A percentile compares a stretch with the other conserved stretches of the same genome.
phyloP scores from a whole-genome alignment of 1,284 basidiomycete genomes.

The Sporisorium graminicola region DNA sequence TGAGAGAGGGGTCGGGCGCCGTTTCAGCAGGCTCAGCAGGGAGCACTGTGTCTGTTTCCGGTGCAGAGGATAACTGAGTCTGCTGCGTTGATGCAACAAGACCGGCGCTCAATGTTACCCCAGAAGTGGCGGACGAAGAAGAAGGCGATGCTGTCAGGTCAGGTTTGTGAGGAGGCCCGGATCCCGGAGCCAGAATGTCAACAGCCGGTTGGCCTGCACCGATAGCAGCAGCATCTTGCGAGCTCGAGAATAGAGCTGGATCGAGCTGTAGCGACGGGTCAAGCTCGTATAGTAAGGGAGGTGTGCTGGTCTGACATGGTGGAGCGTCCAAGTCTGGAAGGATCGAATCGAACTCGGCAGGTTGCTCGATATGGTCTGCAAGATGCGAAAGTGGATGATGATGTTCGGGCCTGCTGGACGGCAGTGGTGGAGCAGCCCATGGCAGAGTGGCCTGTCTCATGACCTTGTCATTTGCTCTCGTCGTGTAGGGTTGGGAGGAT shows the following conservation, averaged over 20 bases:
- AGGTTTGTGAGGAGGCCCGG: not conserved
- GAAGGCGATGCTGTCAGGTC: conserved; percentile 1
- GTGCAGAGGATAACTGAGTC: not conserved
- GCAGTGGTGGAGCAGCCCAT: conserved; percentile 26
- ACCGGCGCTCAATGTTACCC: not conserved
- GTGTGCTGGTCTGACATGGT: not conserved
- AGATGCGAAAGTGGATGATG: not conserved
- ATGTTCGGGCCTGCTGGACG: conserved; percentile 6
- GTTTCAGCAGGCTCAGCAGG: not conserved
- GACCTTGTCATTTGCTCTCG: conserved; percentile 20
- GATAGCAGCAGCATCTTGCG: conserved; percentile 4
- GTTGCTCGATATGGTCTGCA: not conserved
- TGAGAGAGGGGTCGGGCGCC: not conserved
- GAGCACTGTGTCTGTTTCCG: not conserved
- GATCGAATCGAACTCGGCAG: conserved; percentile 13
- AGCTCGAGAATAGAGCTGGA: conserved; percentile 16
- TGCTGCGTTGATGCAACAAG: conserved; percentile 16
- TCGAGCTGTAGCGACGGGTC: conserved; percentile 10
- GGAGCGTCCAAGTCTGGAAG: conserved; percentile 11
- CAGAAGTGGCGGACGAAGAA: conserved; percentile 8
- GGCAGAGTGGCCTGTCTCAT: conserved; percentile 46
- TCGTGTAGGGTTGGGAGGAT: not conserved
- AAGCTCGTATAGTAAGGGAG: not conserved
- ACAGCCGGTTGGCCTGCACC: conserved; percentile 1
- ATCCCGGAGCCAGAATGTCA: conserved; percentile 10